Base-by-base conservation (phyloP, 116 monocot species). In the Trichopus zeylanicus region DNA sequence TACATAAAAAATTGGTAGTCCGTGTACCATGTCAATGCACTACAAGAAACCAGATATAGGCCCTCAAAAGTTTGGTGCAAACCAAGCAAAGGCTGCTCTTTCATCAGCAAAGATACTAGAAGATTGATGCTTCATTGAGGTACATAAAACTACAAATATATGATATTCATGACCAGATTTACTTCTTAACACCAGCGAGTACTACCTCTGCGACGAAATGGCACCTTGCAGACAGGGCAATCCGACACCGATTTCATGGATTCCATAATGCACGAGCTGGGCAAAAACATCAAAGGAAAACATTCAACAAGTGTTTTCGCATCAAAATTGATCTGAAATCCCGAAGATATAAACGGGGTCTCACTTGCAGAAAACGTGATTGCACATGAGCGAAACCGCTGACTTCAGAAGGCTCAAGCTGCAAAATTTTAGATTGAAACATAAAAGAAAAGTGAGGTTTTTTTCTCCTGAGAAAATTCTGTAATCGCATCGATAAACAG, bases 361-460 rank as follows among this genome's bases (percentile, higher is more conserved):
- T 81, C 57, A 95, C 95, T 74, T 79, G 82, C 97, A 97, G 75
- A 97, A 97, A 7, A 91, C 60, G 46, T 97, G 97, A 53, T 91
- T 91, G 87, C 91, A 97, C 11, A 51, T 15, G 31, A 91, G 84
- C 15, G 87, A 84, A 51, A 58, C 75, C 6, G 91, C 67, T 13
- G 80, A 84, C n/a, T 59, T 73, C 27, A 97, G 29, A 5, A 97
- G 78, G 39, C 81, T 82, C 84, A 78, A 75, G 75, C 97, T 97
- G 74, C 69, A 60, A 15, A 63, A 10, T 19, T 7, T 18, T 12
- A 54, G 27, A 35, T 26, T 6, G 23, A 53, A 27, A 25, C 5
- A 18, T 16, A 53, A 19, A 27, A 56, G 62, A 25, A 25, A 19
- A 52, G 13, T 21, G n/a, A 4, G 19, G 3, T 20, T 55, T 13